A percentile compares a stretch with the other conserved stretches of the same genome.
Conservation (phyloP, 2,329 filamentous ascomycete species). For the Trichoderma polysporum region DNA sequence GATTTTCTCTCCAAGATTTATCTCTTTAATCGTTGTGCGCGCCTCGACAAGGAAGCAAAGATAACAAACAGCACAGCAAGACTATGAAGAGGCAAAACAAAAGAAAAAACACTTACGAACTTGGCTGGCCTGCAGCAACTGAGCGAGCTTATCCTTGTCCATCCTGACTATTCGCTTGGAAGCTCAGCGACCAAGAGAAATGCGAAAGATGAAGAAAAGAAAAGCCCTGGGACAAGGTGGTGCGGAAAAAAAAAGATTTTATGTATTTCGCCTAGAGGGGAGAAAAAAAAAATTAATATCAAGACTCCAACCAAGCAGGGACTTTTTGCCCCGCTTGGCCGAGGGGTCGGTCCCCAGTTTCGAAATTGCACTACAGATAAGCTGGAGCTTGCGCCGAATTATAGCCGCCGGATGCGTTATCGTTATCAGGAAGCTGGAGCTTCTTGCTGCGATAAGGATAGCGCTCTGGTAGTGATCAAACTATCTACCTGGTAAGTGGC, state of each 20-base stretch:
- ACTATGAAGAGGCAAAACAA: slow-evolving; percentile 11
- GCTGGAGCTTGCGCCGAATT: slow-evolving; percentile 11
- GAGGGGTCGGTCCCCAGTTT: slow-evolving; percentile 20
- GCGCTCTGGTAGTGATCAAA: not conserved
- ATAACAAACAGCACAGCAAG: not conserved
- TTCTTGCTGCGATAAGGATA: not conserved
- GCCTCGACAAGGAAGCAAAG: not conserved
- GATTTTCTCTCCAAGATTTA: not conserved
- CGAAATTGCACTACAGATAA: not conserved
- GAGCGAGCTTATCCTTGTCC: slow-evolving; percentile 71
- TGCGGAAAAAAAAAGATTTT: slow-evolving; percentile 19
- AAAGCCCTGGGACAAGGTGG: slow-evolving; percentile 14
- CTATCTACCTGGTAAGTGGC: not conserved
- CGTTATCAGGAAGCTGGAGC: not conserved
- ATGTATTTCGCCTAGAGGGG: slow-evolving; percentile 22
- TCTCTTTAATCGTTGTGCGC: not conserved
- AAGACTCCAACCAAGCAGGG: slow-evolving; percentile 20
- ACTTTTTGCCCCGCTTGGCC: slow-evolving; percentile 19
- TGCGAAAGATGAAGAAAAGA: slow-evolving; percentile 11
- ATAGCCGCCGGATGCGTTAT: not conserved
- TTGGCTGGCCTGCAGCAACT: slow-evolving; percentile 83
- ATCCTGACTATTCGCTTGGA: slow-evolving; percentile 33
- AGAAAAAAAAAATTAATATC: slow-evolving; percentile 25
- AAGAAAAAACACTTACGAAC: slow-evolving; percentile 63
- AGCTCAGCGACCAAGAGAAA: slow-evolving; percentile 28